Base-by-base conservation (phyloP, 2,329 filamentous ascomycete genomes). In the Botryosphaeria dothidea region DNA sequence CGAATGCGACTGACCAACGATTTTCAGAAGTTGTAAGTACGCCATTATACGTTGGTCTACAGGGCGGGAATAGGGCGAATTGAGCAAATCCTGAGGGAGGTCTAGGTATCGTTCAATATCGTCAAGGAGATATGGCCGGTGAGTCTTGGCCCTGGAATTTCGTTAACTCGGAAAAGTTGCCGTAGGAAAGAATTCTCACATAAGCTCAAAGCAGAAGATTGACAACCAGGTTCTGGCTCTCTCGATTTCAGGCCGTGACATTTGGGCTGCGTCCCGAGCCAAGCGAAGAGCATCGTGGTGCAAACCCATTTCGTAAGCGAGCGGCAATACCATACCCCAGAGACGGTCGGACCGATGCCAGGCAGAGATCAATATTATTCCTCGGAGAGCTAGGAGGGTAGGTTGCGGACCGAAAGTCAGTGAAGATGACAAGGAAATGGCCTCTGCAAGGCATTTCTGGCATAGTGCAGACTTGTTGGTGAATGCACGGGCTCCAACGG, bases 21-120 rank as follows among this genome's bases (percentile, higher is more conserved):
- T 57, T 21, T 57, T 45, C 13, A 57, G 29, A 11, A 57, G 36
- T 17, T 57, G 21, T 23, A 43, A 27, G 36, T 57, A 57, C 21
- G 36, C 54, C 54, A 57, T 43, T 5, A 57, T 43, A 15, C 54
- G 54, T 13, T 57, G 54, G 25, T 57, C 54, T 6, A 57, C 54
- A 4, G 54, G 54, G 4, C 36, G 38, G 6, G 23, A 29, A 7
- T 29, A 27, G 7, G 36, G 54, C 2, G 54, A 57, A 7, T 11
- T 7, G 23, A n/a, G 8, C 9, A 57, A n/a, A 4, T 41, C 8
- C n/a, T 29, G 54, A 15, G 54, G 23, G 0, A 45, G 36, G 5
- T 57, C 54, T 1, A 29, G 17, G 36, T 57, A 45, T 13, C 36
- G 23, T 15, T 57, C 36, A 11, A 23, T 57, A 21, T n/a, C 25